Evolutionary conservation across 495 filamentous ascomycete genomes (phyloP), one percentile per base, ranked within the genome.

Genomic region (Penicillium turbatum): DNA sequence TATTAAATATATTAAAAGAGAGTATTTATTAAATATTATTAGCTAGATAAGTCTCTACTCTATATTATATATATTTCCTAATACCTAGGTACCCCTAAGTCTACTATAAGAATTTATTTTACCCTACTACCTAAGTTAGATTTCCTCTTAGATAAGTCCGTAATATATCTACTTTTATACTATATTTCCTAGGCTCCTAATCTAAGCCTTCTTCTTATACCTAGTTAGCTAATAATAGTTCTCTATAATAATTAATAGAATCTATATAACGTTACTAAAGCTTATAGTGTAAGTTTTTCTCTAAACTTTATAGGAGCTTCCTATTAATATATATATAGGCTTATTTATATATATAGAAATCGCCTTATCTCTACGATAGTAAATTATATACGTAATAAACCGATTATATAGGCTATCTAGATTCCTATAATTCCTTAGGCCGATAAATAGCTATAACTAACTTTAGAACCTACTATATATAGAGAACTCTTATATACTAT

Each of bases 221-320:
- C 11, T 1, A 21, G 8, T 24, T 41, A 17, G 21, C 39, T 17
- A 41, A 27, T 41, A 41, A 27, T 2, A 26, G 39, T 34, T 40
- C 38, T 21, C 34, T 9, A 41, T 41, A 26, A 41, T 41, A 41
- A 41, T 40, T 40, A 34, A 40, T 40, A 40, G 38, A 40, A 40
- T 24, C 38, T 15, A 24, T 40, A 15, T 3, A 34, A 34, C 31
- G 37, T 19, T 41, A 41, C 19, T 41, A 16, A 41, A 41, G 17
- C 17, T 41, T 17, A 41, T 0, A 27, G 21, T 10, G 32, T n/a
- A 34, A 34, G 11, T 26, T n/a, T 27, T 41, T 26, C 38, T 41
- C 3, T 2, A 41, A 26, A 13, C 21, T n/a, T 26, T 17, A 41
- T 17, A 17, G 24, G 39, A 41, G 39, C 39, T 41, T 26, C 19